Percentiles rank a stretch among this genome's conserved stretches.
These are phyloP conservation scores for Boletus subparvulus DNA, from an alignment of 768 basidiomycete species.

Conservation along the genomic window DNA sequence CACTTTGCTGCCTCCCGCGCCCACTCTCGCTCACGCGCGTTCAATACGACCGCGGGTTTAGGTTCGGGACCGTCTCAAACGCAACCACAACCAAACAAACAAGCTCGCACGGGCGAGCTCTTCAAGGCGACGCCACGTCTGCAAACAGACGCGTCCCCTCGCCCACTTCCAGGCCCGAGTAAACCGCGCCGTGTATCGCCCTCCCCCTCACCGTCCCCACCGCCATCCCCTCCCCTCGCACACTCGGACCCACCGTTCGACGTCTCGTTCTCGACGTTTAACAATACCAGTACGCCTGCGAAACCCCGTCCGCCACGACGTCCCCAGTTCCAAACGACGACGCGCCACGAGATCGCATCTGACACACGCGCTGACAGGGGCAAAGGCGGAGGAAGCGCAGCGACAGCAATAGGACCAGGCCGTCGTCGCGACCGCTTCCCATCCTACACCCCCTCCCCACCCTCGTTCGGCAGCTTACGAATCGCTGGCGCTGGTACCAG, in stretches of 20 bases:
- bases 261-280: slow-evolving; percentile 23
- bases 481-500: not conserved
- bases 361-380: not conserved
- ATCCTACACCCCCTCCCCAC: slow-evolving; percentile 19
- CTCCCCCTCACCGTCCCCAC: not conserved
- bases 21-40: not conserved
- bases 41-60: not conserved
- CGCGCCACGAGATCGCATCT: not conserved
- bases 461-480: slow-evolving; percentile 10
- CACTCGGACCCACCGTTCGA: slow-evolving; percentile 21
- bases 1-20: slow-evolving; percentile 43
- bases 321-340: not conserved
- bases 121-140: not conserved
- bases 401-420: not conserved
- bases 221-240: slow-evolving; percentile 1
- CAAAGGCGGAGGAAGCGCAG: not conserved
- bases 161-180: not conserved
- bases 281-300: slow-evolving; percentile 31
- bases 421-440: slow-evolving; percentile 10
- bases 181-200: not conserved
- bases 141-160: not conserved
- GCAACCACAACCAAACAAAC: not conserved
- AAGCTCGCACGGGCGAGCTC: not conserved
- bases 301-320: slow-evolving; percentile 18
- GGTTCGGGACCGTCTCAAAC: not conserved